Evolutionary conservation across 129 eudicot genomes (phyloP).

Genomic region (Tagetes patula): DNA sequence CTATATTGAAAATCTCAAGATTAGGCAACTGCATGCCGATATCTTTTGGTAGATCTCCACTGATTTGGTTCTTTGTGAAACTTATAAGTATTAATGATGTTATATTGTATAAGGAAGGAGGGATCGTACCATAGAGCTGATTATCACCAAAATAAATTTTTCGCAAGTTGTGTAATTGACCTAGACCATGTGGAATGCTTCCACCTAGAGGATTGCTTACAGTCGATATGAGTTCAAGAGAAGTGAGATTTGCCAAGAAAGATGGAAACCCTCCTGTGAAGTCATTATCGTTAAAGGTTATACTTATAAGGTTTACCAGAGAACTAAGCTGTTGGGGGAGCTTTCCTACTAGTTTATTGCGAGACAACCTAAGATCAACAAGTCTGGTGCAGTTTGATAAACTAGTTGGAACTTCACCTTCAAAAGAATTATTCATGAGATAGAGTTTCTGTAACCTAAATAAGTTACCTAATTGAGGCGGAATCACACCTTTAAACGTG

Average conservation of each 20-base stretch:
- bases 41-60: too few species aligned
- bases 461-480: slow-evolving; percentile 43
- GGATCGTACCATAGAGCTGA: not conserved
- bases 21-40: too few species aligned
- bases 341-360: slow-evolving; percentile 36
- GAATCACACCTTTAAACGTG: slow-evolving; percentile 35
- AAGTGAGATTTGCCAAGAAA: slow-evolving; percentile 40
- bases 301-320: slow-evolving; percentile 26
- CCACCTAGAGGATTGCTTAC: too few species aligned
- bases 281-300: slow-evolving; percentile 19
- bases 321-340: slow-evolving; percentile 36
- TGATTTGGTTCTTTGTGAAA: too few species aligned
- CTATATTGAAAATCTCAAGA: not conserved
- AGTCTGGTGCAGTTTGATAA: slow-evolving; percentile 44
- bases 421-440: slow-evolving; percentile 36
- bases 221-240: slow-evolving; percentile 31
- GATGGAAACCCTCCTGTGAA: slow-evolving; percentile 41
- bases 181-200: too few species aligned
- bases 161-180: too few species aligned
- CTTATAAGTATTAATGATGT: too few species aligned
- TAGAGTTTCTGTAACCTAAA: slow-evolving; percentile 20
- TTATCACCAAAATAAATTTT: slow-evolving; percentile 13
- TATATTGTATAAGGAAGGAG: too few species aligned
- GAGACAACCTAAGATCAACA: not conserved
- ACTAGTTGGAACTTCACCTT: slow-evolving; percentile 39